These are phyloP conservation scores for Leccinum broughii DNA, from an alignment of 768 basidiomycete genomes.

Conservation along the genomic window DNA sequence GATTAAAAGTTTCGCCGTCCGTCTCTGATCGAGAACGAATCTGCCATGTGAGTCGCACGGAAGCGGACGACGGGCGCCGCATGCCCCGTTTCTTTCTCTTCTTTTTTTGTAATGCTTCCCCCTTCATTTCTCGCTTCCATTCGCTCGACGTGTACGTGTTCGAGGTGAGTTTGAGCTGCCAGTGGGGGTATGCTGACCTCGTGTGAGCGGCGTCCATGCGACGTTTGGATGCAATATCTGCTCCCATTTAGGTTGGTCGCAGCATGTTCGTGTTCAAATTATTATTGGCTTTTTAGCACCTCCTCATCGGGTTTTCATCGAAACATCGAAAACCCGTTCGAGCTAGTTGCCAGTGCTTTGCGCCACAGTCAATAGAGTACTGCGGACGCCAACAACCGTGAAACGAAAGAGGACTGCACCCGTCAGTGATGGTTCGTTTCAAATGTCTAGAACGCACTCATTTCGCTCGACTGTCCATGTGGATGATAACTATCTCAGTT, in stretches of 20 bases:
- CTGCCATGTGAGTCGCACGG: slow-evolving; percentile 2
- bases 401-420: not conserved
- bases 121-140: not conserved
- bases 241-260: no score
- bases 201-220: not conserved
- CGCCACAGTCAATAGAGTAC: not conserved
- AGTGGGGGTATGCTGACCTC: not conserved
- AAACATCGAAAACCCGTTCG: slow-evolving; percentile 1
- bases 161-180: not conserved
- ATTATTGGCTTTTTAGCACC: no score
- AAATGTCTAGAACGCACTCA: not conserved
- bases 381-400: not conserved
- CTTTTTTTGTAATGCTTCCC: not conserved
- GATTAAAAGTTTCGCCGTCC: not conserved
- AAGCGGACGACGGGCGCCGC: not conserved
- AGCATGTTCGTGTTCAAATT: no score
- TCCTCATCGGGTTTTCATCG: not conserved
- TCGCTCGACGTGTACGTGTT: slow-evolving; percentile 1
- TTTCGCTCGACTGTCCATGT: slow-evolving; percentile 6
- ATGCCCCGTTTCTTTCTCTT: not conserved
- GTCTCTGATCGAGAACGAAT: slow-evolving; percentile 3
- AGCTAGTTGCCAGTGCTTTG: not conserved
- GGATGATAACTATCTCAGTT: not conserved
- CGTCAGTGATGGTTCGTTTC: slow-evolving; percentile 11
- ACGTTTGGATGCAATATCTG: not conserved